A percentile compares a stretch with the other conserved stretches of the same genome.
Evolutionary conservation across 495 filamentous ascomycete genomes (phyloP).

Genomic region (Astrothelium subdiscretum): DNA sequence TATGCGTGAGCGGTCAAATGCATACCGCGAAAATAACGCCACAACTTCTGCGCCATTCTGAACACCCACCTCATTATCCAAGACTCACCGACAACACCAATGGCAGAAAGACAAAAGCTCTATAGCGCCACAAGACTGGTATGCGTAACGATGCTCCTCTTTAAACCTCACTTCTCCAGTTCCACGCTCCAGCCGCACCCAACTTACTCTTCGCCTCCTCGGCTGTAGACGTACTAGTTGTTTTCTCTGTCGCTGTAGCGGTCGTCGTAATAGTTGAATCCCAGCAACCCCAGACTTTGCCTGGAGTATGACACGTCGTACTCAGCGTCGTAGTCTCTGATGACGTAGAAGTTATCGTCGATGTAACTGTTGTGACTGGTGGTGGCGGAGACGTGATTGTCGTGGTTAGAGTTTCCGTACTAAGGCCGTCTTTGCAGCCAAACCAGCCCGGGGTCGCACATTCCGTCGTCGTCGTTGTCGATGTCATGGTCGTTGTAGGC

Average conservation of each 20-base stretch:
- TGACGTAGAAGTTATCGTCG: conserved; percentile 45
- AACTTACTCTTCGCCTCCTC: not conserved
- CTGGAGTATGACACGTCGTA: conserved; percentile 5
- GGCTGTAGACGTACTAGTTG: not conserved
- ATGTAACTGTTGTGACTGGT: conserved; percentile 18
- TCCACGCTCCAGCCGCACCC: not conserved
- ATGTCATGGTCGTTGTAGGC: conserved; percentile 34
- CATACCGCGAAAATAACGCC: too few species aligned
- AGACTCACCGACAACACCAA: not conserved
- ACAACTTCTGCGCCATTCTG: not conserved
- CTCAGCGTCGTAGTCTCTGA: conserved; percentile 37
- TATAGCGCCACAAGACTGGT: not conserved
- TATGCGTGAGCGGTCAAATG: too few species aligned
- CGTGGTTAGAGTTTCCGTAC: conserved; percentile 11
- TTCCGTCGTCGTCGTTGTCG: conserved; percentile 29
- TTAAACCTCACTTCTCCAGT: not conserved
- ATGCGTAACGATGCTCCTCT: not conserved
- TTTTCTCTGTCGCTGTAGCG: not conserved
- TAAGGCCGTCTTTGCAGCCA: conserved; percentile 30
- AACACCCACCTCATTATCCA: not conserved
- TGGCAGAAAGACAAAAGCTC: not conserved
- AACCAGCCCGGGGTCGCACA: conserved; percentile 28
- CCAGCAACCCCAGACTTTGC: not conserved
- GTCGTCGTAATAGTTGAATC: not conserved
- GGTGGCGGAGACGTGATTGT: conserved; percentile 3